These are phyloP conservation scores for Penicillium malachiteum DNA, from an alignment of 495 filamentous ascomycete species.

Conservation along the genomic window DNA sequence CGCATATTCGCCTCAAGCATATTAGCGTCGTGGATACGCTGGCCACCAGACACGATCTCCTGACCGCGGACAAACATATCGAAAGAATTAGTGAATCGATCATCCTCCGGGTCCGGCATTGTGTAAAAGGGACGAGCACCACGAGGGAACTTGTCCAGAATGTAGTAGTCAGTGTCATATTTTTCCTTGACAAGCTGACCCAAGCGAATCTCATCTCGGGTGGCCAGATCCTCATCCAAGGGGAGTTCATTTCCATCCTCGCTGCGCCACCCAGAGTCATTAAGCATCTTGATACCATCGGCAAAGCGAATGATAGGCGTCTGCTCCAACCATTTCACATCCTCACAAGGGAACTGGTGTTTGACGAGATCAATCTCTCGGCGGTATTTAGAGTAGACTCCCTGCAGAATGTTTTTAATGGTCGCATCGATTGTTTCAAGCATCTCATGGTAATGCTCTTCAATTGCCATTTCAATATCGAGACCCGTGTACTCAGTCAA, in stretches of 20 bases:
- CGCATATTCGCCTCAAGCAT: constrained; percentile 78
- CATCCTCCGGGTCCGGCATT: constrained; percentile 79
- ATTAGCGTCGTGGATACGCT: constrained; percentile 81
- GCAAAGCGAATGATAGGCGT: constrained; percentile 79
- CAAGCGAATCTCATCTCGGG: constrained; percentile 82
- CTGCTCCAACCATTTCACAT: constrained; percentile 74
- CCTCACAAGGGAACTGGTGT: constrained; percentile 63
- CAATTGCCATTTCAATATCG: constrained; percentile 94
- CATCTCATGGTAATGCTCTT: constrained; percentile 86
- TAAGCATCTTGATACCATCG: constrained; percentile 77
- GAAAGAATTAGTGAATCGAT: constrained; percentile 81
- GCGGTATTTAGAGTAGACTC: constrained; percentile 61
- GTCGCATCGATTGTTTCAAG: constrained; percentile 70
- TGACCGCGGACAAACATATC: constrained; percentile 95
- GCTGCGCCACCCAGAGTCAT: constrained; percentile 74
- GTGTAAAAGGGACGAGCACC: constrained; percentile 89
- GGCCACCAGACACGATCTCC: constrained; percentile 87
- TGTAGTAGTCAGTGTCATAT: constrained; percentile 87
- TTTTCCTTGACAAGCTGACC: constrained; percentile 81
- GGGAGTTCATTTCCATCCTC: constrained; percentile 70
- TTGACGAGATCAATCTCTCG: constrained; percentile 70
- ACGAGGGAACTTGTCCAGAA: constrained; percentile 89
- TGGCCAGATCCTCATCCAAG: constrained; percentile 74
- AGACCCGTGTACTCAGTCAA: constrained; percentile 96
- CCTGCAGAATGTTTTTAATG: constrained; percentile 79